A percentile compares a stretch with the other conserved stretches of the same genome.
Conservation (phyloP, 345 rosid genomes). For the Gossypium stocksii region DNA sequence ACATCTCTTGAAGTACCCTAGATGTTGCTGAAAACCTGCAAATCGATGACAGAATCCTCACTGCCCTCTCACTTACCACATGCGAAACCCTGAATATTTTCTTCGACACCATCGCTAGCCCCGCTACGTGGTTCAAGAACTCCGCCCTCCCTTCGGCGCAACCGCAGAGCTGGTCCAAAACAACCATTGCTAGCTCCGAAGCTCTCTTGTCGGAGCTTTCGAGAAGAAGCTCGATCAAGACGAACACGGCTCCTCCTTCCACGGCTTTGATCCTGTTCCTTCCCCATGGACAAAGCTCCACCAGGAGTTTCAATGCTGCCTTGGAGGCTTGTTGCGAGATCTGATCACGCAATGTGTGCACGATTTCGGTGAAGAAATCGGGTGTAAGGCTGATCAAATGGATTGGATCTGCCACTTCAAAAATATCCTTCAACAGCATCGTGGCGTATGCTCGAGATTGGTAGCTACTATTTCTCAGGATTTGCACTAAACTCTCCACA, state of each 20-base stretch:
- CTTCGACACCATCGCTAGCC: conserved; percentile 58
- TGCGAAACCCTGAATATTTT: conserved; percentile 56
- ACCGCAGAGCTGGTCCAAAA: conserved; percentile 43
- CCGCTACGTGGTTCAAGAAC: conserved; percentile 51
- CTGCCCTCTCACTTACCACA: conserved; percentile 42
- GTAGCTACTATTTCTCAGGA: conserved; percentile 28
- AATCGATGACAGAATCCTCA: conserved; percentile 43
- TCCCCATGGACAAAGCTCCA: conserved; percentile 51
- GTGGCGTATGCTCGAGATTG: conserved; percentile 37
- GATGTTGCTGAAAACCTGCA: conserved; percentile 40
- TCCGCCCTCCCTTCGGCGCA: conserved; percentile 62
- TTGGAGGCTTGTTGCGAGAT: conserved; percentile 48
- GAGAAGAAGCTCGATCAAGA: conserved; percentile 46
- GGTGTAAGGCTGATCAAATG: conserved; percentile 26
- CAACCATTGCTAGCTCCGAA: conserved; percentile 35
- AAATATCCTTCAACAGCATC: conserved; percentile 31
- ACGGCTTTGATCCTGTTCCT: conserved; percentile 54
- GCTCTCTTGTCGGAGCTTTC: conserved; percentile 30
- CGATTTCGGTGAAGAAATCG: conserved; percentile 35
- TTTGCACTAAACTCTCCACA: conserved; percentile 19
- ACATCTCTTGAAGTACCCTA: conserved; percentile 54
- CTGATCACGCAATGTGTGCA: conserved; percentile 37
- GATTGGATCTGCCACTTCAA: conserved; percentile 43
- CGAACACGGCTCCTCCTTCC: conserved; percentile 31
- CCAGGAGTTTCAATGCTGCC: conserved; percentile 36